Evolutionary conservation across 306 rosid genomes (phyloP).

Genomic region (Spatholobus suberectus): DNA sequence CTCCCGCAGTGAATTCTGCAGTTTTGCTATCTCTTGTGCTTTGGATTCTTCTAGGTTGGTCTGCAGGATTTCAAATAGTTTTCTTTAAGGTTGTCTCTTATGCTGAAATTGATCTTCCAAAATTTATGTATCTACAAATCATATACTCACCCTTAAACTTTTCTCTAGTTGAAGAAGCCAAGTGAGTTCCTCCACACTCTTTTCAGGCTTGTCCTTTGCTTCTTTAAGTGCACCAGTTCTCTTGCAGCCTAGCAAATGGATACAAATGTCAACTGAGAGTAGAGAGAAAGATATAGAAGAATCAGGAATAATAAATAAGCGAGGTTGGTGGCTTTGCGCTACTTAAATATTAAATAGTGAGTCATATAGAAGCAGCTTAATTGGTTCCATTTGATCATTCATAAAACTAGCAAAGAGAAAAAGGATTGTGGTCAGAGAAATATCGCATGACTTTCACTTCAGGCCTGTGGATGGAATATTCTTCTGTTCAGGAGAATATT

Average conservation of each 20-base stretch:
- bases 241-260: conserved; percentile 72
- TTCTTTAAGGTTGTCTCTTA: conserved; percentile 27
- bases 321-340: neutral
- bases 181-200: conserved; percentile 85
- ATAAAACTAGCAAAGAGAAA: conserved; percentile 1
- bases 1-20: conserved; percentile 76
- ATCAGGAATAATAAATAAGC: neutral
- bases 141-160: conserved; percentile 73
- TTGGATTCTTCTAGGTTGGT: conserved; percentile 87
- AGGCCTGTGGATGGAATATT: neutral
- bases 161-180: conserved; percentile 93
- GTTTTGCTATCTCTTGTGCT: conserved; percentile 75
- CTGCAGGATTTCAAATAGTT: conserved; percentile 58
- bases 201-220: conserved; percentile 85
- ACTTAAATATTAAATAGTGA: conserved; percentile 24
- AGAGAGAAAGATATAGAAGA: conserved; percentile 4
- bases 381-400: conserved; percentile 8
- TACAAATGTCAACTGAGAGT: conserved; percentile 36
- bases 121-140: conserved; percentile 32
- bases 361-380: conserved; percentile 19
- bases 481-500: neutral
- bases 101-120: conserved; percentile 35
- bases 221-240: conserved; percentile 94
- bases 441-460: conserved; percentile 1
- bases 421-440: neutral